Evolutionary conservation across 345 rosid species (phyloP), one percentile per base, ranked within the genome.

Genomic region (Eutrema yunnanense): DNA sequence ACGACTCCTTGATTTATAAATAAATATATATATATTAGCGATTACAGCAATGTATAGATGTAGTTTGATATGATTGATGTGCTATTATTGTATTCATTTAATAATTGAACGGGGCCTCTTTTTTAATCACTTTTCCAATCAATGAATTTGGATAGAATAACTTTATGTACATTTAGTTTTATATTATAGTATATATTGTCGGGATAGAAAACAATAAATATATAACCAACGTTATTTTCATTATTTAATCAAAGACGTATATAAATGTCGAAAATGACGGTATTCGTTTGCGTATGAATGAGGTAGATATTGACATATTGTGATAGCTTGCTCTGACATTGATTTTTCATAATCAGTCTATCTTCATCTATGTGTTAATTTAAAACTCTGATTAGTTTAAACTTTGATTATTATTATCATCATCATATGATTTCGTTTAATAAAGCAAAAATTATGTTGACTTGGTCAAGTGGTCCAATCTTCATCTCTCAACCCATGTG

Each of bases 261-360:
- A 62, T 41, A 32, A 13, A 32, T 72, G 30, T 34, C 37, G 62
- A 26, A 42, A 53, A 41, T 10, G 9, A 54, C 43, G 33, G 42
- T 3, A 13, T 40, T 68, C 58, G 56, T 36, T 62, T 52, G 61
- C 75, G 62, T 72, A 72, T 41, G 44, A 52, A 52, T 62, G 69
- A 52, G 69, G 69, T 51, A 29, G 53, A 62, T 72, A 48, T 22
- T 22, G 2, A 29, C 44, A 62, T 72, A 48, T 22, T 22, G 2
- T 22, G 55, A 42, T 40, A n/a, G 60, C 50, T 29, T 40, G 11
- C 11, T 73, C 6, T 27, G 22, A 19, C 51, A 56, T 41, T 16
- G 6, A 10, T 11, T 40, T 52, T 27, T 40, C 60, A 50, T 32
- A 51, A 32, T 1, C 43, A 42, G 53, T 42, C 11, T 30, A 48